Evolutionary conservation across 148 eudicot species (phyloP), one percentile per base, ranked within the genome.

Genomic region (Rhododendron vialii): DNA sequence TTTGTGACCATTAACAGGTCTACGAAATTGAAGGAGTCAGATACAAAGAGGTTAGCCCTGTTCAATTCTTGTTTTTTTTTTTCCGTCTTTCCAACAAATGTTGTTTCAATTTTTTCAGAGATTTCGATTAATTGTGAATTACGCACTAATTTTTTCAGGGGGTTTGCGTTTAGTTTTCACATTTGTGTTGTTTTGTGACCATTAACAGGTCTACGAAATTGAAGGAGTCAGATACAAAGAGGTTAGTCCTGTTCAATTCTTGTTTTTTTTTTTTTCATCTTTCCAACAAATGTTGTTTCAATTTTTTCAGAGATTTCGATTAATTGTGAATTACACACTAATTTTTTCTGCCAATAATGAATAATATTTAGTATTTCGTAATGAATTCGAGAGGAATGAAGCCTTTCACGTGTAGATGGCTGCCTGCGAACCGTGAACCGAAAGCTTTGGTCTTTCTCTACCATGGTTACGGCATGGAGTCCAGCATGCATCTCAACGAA

Each of bases 221-320:
- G 71, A 28, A 74, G 81, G 67, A 4, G 81, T 84, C 30, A 75
- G 8, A 55, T 75, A 84, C 53, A 71, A 84, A 84, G 81, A 84
- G 86, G 86, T 84, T 84, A 74, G 80, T 24, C 65, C 24, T 5
- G 36, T 33, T 84, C 28, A 17, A 82, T 41, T 82, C 35, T 11
- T 12, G 4, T 71, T 1, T 30, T 33, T 30, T 30, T n/a, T n/a
- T 17, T 35, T 73, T 35, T 35, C 13, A 5, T 73, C 38, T 15
- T 73, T 5, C 22, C 41, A 12, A 30, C 30, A 5, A 1, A 12
- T 30, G 3, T 13, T 12, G 4, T 65, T 0, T 8, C 17, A 26
- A 11, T 51, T 51, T 35, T 51, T 14, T 14, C 57, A 69, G 15
- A 7, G 12, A n/a, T 69, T 4, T 69, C 17, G 4, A 12, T 28